Conservation (phyloP, 768 basidiomycete genomes). For the Xanthoconium stramineum region DNA sequence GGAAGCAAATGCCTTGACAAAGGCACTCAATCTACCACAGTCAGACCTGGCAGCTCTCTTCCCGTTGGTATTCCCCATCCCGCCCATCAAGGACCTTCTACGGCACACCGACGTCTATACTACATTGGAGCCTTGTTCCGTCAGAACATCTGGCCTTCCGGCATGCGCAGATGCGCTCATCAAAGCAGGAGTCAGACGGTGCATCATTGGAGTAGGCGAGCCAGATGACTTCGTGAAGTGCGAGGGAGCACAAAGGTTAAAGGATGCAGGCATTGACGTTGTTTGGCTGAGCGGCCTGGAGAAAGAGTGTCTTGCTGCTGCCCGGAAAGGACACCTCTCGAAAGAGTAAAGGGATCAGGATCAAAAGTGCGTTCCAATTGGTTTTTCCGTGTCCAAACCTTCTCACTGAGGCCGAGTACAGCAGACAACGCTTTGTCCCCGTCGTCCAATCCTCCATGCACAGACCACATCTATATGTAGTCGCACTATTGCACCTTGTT, state of each 20-base stretch:
- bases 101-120: conserved; percentile 78
- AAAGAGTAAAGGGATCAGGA: background rate
- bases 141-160: conserved; percentile 79
- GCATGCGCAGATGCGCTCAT: conserved; percentile 87
- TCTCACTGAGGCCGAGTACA: background rate
- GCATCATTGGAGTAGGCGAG: conserved; percentile 87
- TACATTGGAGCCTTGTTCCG: conserved; percentile 94
- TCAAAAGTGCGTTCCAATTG: conserved; percentile 3
- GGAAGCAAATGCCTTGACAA: conserved; percentile 88
- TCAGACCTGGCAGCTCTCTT: conserved; percentile 45
- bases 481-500: too few relatives aligned
- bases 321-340: conserved; percentile 53
- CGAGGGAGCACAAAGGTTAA: conserved; percentile 75
- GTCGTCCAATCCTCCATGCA: too few relatives aligned
- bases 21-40: conserved; percentile 49
- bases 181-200: conserved; percentile 62
- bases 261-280: conserved; percentile 68
- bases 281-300: conserved; percentile 75
- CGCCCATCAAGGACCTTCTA: conserved; percentile 45
- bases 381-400: background rate
- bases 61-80: conserved; percentile 30
- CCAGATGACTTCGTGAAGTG: conserved; percentile 94
- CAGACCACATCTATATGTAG: too few relatives aligned
- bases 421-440: background rate
- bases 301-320: conserved; percentile 74